Evolutionary conservation across 2,329 filamentous ascomycete species (phyloP).

Genomic region (Calonectria ilicicola): DNA sequence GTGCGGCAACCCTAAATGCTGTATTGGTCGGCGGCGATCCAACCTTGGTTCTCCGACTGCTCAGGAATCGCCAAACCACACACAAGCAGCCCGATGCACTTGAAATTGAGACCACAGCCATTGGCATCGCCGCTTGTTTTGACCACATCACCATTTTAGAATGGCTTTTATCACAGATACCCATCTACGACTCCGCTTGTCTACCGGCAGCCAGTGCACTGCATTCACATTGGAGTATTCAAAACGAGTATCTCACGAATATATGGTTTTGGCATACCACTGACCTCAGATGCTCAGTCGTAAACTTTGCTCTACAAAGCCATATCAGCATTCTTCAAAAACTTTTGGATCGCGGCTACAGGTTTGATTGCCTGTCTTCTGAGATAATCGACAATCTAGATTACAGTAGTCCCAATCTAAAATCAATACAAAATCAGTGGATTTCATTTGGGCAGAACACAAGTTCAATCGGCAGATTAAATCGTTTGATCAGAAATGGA

Average conservation of each 20-base stretch:
- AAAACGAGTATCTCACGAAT: neutral
- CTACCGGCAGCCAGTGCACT: neutral
- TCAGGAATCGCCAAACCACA: neutral
- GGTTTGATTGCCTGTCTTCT: neutral
- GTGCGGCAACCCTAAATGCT: neutral
- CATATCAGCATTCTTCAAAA: neutral
- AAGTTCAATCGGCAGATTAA: neutral
- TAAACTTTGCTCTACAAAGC: neutral
- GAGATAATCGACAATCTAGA: neutral
- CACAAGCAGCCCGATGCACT: neutral
- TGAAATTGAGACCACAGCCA: neutral
- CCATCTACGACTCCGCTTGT: neutral
- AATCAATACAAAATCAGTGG: neutral
- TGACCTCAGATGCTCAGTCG: neutral
- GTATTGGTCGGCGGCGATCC: neutral
- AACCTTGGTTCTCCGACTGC: neutral
- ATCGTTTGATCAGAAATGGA: neutral
- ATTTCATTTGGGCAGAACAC: neutral
- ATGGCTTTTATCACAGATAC: neutral
- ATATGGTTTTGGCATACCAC: neutral
- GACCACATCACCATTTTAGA: neutral
- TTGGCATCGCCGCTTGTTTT: neutral
- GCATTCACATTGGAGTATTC: neutral
- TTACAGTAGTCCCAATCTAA: neutral
- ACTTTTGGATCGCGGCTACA: neutral